A percentile compares a stretch with the other conserved stretches of the same genome.
Conservation (phyloP, 306 rosid species). For the Castanea sativa region DNA sequence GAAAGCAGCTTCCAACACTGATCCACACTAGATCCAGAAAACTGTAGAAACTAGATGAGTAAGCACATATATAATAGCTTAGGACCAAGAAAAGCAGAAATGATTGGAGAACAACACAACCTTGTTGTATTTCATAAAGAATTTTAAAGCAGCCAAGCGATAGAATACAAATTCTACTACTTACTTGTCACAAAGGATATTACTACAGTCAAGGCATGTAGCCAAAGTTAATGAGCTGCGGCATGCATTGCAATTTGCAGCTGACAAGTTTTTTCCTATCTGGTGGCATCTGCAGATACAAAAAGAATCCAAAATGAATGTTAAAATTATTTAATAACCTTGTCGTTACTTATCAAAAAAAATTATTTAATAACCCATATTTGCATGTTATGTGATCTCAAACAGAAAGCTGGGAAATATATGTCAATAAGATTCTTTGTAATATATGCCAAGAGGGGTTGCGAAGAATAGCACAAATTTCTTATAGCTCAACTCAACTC, state of each 20-base stretch:
- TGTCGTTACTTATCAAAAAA: too few relatives aligned
- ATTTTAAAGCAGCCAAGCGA: neutral
- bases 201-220: slow-evolving; percentile 74
- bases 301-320: slow-evolving; percentile 3
- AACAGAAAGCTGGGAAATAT: neutral
- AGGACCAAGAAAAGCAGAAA: neutral
- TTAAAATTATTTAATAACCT: slow-evolving; percentile 6
- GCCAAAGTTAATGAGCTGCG: slow-evolving; percentile 59
- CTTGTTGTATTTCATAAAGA: neutral
- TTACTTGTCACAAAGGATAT: slow-evolving; percentile 73
- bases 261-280: slow-evolving; percentile 50
- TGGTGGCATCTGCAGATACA: slow-evolving; percentile 67
- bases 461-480: neutral
- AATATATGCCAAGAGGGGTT: neutral
- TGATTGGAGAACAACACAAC: neutral
- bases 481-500: neutral
- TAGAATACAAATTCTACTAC: slow-evolving; percentile 29
- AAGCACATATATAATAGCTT: neutral
- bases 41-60: neutral
- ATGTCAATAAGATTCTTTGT: neutral
- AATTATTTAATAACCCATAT: neutral
- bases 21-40: neutral
- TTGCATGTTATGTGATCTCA: slow-evolving; percentile 22
- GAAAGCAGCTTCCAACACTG: neutral
- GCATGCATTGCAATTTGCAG: slow-evolving; percentile 64